Percentiles rank a stretch among this genome's conserved stretches.
Conservation (phyloP, 2,329 filamentous ascomycete species). For the Fusarium drepaniforme region DNA sequence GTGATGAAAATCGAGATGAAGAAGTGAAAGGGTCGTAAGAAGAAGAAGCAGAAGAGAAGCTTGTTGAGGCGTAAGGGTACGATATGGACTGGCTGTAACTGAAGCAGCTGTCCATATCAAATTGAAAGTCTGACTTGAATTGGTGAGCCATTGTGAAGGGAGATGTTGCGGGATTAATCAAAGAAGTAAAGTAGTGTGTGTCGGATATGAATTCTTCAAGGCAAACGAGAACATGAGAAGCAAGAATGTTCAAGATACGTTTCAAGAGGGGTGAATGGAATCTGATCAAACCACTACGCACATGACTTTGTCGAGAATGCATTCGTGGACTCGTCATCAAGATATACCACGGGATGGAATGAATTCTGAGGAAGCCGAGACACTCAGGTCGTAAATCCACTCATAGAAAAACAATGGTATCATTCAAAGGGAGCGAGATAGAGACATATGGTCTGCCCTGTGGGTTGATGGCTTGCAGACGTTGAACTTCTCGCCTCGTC, state of each 20-base stretch:
- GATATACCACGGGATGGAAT: neutral
- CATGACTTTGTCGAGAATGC: neutral
- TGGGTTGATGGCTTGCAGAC: constrained; percentile 1
- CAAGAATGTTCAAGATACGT: neutral
- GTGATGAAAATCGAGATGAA: constrained; percentile 56
- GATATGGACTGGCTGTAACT: constrained; percentile 49
- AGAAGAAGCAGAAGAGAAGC: constrained; percentile 54
- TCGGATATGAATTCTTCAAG: neutral
- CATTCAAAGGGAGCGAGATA: neutral
- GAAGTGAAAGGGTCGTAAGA: constrained; percentile 58
- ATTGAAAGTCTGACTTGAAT: constrained; percentile 48
- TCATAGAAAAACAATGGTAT: neutral
- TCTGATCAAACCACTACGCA: neutral
- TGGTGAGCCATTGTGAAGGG: constrained; percentile 5
- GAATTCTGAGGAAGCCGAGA: neutral
- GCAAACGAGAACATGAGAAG: neutral
- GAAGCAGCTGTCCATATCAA: constrained; percentile 54
- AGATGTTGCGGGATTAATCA: neutral
- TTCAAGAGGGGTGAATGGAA: neutral
- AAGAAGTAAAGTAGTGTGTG: neutral
- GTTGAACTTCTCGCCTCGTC: neutral
- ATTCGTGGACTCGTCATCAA: neutral
- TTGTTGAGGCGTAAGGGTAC: constrained; percentile 48
- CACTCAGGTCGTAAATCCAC: neutral
- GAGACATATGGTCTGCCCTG: neutral